phyloP scores from a whole-genome alignment of 352 stramenopile genomes.

The Globisporangium apiculatum region DNA sequence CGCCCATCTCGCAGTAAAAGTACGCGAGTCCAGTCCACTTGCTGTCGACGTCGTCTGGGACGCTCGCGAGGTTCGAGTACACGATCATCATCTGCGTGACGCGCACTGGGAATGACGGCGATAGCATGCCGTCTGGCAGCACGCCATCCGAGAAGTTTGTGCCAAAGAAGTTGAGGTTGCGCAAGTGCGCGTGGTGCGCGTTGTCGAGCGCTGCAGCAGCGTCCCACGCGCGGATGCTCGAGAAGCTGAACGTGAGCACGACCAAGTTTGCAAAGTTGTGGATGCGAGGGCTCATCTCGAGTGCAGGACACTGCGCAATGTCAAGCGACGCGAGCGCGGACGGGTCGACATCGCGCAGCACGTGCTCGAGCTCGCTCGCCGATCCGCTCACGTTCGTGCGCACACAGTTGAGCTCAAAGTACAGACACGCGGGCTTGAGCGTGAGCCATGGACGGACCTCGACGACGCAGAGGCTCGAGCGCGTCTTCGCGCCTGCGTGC shows the following conservation, averaged over 20 bases:
- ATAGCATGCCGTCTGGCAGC: constrained; percentile 20
- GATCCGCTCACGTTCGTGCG: constrained; percentile 8
- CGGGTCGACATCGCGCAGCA: constrained; percentile 18
- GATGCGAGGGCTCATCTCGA: constrained; percentile 25
- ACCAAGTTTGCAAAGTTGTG: constrained; percentile 22
- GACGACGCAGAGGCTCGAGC: constrained; percentile 17
- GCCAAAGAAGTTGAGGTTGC: constrained; percentile 20
- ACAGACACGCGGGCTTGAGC: constrained; percentile 17
- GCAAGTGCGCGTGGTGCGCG: constrained; percentile 16
- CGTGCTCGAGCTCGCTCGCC: constrained; percentile 6
- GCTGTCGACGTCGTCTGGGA: constrained; percentile 29
- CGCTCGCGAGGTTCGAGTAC: constrained; percentile 16
- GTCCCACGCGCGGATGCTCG: constrained; percentile 22
- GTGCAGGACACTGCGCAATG: constrained; percentile 26
- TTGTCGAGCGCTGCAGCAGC: constrained; percentile 17
- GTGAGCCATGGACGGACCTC: constrained; percentile 24
- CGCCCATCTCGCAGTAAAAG: constrained; percentile 10
- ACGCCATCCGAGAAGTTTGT: constrained; percentile 25
- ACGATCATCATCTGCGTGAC: constrained; percentile 24
- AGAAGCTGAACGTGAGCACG: constrained; percentile 34
- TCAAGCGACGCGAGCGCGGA: constrained; percentile 18
- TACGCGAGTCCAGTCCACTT: constrained; percentile 17
- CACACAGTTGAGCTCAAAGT: constrained; percentile 22
- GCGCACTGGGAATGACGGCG: constrained; percentile 15
- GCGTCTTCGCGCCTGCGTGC: constrained; percentile 1